phyloP scores from a whole-genome alignment of 441 rosid species.

The Corymbia calophylla region DNA sequence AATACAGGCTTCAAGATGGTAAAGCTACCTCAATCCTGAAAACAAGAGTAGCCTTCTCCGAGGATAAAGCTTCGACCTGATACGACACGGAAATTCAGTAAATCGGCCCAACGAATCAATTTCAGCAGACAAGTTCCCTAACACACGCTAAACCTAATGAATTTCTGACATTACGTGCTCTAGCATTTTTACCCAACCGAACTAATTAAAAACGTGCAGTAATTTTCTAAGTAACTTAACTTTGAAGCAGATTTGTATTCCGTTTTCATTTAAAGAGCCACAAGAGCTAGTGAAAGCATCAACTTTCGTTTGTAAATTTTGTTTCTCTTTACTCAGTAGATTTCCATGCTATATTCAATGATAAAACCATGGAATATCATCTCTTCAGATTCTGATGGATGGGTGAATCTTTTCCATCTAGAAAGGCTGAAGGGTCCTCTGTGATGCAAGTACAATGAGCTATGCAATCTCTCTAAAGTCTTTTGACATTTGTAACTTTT shows the following conservation, averaged over 20 bases:
- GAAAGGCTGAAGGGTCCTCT: background rate
- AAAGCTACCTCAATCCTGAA: constrained; percentile 82
- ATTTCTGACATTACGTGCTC: background rate
- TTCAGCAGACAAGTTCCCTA: background rate
- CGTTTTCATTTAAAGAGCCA: background rate
- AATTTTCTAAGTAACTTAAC: background rate
- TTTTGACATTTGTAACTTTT: background rate
- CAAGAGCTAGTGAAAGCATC: background rate
- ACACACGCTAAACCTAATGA: background rate
- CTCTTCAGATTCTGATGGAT: background rate
- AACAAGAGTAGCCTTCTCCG: constrained; percentile 82
- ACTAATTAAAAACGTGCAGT: background rate
- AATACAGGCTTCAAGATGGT: background rate
- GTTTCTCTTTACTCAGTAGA: background rate
- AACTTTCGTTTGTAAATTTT: background rate
- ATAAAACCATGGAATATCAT: background rate
- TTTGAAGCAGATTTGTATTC: background rate
- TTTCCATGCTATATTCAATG: background rate
- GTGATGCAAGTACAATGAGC: background rate
- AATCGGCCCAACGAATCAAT: background rate
- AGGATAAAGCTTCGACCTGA: constrained; percentile 90
- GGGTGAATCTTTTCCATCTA: background rate
- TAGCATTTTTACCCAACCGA: background rate
- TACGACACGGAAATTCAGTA: background rate
- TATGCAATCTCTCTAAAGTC: background rate